Evolutionary conservation across 139 green algal genomes (phyloP), one percentile per base, ranked within the genome.

Genomic region (Haematococcus sp.): DNA sequence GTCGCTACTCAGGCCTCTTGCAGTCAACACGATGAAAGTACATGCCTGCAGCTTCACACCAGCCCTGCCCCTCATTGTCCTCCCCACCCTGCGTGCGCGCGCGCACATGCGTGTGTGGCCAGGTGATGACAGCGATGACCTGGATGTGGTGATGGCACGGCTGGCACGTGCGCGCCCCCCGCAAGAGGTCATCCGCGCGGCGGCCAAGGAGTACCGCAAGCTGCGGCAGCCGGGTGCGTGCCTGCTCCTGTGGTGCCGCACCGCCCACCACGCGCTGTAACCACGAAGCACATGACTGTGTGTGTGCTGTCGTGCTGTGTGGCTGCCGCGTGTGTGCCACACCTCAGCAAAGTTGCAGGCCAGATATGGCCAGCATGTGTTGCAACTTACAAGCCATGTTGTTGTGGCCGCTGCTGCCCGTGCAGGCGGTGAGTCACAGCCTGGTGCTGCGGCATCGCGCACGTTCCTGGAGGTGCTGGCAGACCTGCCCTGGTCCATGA

Each of bases 391-490:
- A n/a, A n/a, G n/a, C n/a, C n/a, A n/a, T n/a, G n/a, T n/a, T n/a
- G n/a, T n/a, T 22, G 3, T 64, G n/a, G 23, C 19, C 4, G 25
- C 5, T 64, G 61, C 11, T 60, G 52, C 20, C 33, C 35, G 64
- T 58, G n/a, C 34, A 40, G 83, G 73, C 20, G 82, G 76, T 33
- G 80, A 89, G 64, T 34, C 83, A 49, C 81, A 88, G 68, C 87
- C 86, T 25, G 84, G 88, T 5, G 78, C 81, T 68, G 81, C 79
- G 25, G 82, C 82, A 30, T 71, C 87, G 3, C 80, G 87, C 23
- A 71, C 81, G 16, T 94, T 93, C 68, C 55, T 96, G 31, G 91
- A 96, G 74, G 81, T 88, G 30, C 79, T 96, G 20, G 82, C 87
- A 4, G 87, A 91, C 33, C 76, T 96, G 56, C 91, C 91, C n/a